Evolutionary conservation across 495 filamentous ascomycete genomes (phyloP).

Genomic region (Annulohypoxylon stygium): DNA sequence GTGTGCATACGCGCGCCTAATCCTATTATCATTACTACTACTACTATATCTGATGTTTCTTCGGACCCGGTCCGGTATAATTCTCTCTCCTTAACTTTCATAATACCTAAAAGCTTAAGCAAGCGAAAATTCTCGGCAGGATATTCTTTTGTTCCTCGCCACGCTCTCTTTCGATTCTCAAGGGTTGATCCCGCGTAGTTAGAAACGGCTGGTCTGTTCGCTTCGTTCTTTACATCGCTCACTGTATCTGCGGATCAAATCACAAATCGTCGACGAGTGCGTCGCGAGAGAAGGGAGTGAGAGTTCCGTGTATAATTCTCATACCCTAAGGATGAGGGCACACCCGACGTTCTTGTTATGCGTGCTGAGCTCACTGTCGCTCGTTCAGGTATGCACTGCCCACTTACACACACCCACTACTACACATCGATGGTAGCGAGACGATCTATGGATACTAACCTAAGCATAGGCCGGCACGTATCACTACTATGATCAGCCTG

Average conservation of each 20-base stretch:
- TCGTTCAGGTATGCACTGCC: constrained; percentile 55
- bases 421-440: neutral
- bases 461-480: constrained; percentile 53
- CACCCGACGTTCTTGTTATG: constrained; percentile 51
- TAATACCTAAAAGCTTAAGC: constrained; percentile 32
- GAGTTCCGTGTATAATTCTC: constrained; percentile 31
- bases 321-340: constrained; percentile 56
- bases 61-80: constrained; percentile 51
- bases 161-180: constrained; percentile 17
- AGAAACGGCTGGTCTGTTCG: constrained; percentile 57
- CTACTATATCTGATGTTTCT: constrained; percentile 18
- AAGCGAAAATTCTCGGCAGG: constrained; percentile 17
- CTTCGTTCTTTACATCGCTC: constrained; percentile 19
- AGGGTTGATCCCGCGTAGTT: constrained; percentile 52
- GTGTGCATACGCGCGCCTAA: constrained; percentile 35
- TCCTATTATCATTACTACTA: constrained; percentile 14
- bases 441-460: constrained; percentile 31
- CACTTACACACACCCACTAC: neutral
- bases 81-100: constrained; percentile 45
- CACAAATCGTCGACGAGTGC: constrained; percentile 19
- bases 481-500: constrained; percentile 47
- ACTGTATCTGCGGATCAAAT: constrained; percentile 12
- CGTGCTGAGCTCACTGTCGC: constrained; percentile 54
- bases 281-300: constrained; percentile 33
- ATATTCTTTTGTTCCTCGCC: neutral